Percentiles rank a stretch among this genome's conserved stretches.
Conservation (phyloP, 352 stramenopile species). For the Globisporangium perplexum region DNA sequence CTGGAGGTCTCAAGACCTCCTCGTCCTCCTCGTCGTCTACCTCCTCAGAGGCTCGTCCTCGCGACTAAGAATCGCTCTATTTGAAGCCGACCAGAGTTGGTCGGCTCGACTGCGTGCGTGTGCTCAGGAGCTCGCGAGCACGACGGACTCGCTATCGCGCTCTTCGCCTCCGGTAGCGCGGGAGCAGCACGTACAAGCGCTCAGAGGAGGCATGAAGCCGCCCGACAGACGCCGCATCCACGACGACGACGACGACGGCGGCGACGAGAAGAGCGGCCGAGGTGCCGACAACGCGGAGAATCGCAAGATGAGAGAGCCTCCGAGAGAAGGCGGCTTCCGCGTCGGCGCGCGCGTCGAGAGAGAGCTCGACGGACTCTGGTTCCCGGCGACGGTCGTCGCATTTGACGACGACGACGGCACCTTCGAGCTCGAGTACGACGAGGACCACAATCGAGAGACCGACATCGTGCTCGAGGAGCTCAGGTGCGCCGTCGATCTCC, state of each 20-base stretch:
- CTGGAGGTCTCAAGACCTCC: no score
- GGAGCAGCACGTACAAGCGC: no score
- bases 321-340: slow-evolving; percentile 13
- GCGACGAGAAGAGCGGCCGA: neutral
- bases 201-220: slow-evolving; percentile 1
- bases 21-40: neutral
- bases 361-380: slow-evolving; percentile 75
- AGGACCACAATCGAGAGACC: slow-evolving; percentile 66
- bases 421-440: slow-evolving; percentile 76
- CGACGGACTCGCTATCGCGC: no score
- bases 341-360: slow-evolving; percentile 53
- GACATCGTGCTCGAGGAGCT: slow-evolving; percentile 54
- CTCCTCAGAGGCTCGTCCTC: no score
- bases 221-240: slow-evolving; percentile 3
- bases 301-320: slow-evolving; percentile 2
- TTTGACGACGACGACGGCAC: slow-evolving; percentile 36
- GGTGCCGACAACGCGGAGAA: slow-evolving; percentile 1
- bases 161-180: no score
- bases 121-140: no score
- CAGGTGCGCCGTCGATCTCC: slow-evolving; percentile 8
- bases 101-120: no score
- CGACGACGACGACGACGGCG: slow-evolving; percentile 1
- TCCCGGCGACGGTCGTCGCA: slow-evolving; percentile 53
- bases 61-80: neutral
- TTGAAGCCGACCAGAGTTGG: neutral